Base-by-base conservation (phyloP, 169 alveolate species). In the Ichthyophthirius multifiliis region DNA sequence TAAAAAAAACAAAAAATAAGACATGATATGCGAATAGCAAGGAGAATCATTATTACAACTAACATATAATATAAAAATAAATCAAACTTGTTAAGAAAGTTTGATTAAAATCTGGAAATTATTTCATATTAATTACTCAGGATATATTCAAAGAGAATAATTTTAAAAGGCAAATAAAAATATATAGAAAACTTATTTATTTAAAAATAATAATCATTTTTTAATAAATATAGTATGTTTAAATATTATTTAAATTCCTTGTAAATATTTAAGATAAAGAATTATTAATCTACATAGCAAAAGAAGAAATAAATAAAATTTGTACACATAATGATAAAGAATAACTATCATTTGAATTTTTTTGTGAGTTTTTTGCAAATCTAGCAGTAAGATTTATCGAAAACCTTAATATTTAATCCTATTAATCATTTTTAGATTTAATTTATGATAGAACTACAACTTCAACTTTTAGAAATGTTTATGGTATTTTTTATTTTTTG, bases 81-180 rank as follows among this genome's bases (percentile, higher is more conserved):
- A 55, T 27, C 23, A 34, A n/a, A 55, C 71, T 6, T 27, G 23
- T 6, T 23, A 55, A 27, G 71, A 55, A 27, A 55, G 71, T 41
- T 39, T 67, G 20, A 67, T 67, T n/a, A 35, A 16, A 34, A 35
- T 67, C 27, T 67, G 77, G 77, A 20, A 67, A 44, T 39, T 67
- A 23, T 67, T 67, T 67, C n/a, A 67, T 18, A 16, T 35, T 18
- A 67, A 67, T 62, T 37, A 37, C 18, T 35, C 35, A 27, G 77
- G 77, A 20, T 39, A 67, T 37, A 67, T 67, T 12, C 34, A 34
- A 18, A 67, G 46, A 67, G 35, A 15, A 37, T 47, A 67, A 34
- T 39, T 67, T 30, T 37, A 67, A 67, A 39, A 67, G 45, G 77
- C 41, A 67, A 37, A 31, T 16, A 3, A n/a, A 13, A 13, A 5